phyloP scores from a whole-genome alignment of 1,139 yeast species.

The Pichia sp. region DNA sequence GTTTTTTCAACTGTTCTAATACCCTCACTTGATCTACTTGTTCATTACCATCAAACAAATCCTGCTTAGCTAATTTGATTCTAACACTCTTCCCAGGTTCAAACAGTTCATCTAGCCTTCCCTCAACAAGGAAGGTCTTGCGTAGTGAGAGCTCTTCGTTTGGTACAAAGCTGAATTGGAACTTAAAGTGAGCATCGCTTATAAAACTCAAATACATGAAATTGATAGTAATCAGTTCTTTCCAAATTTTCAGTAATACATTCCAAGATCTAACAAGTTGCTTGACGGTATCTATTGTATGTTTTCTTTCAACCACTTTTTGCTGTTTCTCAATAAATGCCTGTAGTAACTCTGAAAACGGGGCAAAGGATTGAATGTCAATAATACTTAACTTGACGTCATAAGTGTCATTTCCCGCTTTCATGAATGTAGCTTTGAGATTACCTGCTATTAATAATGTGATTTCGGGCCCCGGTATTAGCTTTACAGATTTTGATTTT shows the following conservation, averaged over 20 bases:
- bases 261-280: constrained; percentile 10
- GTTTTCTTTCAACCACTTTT: not conserved
- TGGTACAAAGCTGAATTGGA: constrained; percentile 3
- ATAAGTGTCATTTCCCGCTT: not conserved
- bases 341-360: constrained; percentile 10
- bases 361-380: constrained; percentile 8
- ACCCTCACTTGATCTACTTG: not conserved
- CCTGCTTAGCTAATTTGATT: not conserved
- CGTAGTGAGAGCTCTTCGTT: not conserved
- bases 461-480: constrained; percentile 6
- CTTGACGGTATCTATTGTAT: constrained; percentile 3
- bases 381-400: not conserved
- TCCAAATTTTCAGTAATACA: constrained; percentile 15
- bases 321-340: constrained; percentile 7
- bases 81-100: constrained; percentile 2
- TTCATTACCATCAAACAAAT: not conserved
- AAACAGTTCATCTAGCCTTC: constrained; percentile 9
- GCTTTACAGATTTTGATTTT: constrained; percentile 7
- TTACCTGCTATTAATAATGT: constrained; percentile 6
- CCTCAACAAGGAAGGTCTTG: not conserved
- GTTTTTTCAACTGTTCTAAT: not conserved
- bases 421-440: constrained; percentile 3
- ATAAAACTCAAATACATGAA: constrained; percentile 12
- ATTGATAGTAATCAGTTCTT: constrained; percentile 14
- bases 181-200: not conserved